Evolutionary conservation across 2,329 filamentous ascomycete species (phyloP), one percentile per base, ranked within the genome.

Genomic region (Cladosporium sp.): DNA sequence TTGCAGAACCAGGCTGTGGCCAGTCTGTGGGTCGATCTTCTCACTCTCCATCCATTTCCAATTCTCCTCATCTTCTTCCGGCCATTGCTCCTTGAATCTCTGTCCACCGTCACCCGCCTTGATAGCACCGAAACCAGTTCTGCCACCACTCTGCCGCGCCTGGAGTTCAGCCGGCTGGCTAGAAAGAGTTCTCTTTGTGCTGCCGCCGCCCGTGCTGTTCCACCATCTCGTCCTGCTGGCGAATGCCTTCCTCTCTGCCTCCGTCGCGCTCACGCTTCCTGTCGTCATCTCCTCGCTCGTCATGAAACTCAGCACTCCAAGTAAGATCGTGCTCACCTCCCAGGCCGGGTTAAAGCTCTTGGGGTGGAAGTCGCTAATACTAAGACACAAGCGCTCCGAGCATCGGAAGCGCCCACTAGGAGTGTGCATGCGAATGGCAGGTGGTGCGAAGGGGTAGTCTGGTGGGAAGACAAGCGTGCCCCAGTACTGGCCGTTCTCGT

Each of bases 211-310:
- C 0, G 94, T 98, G 37, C 89, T 91, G 80, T 99, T 99, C 93
- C 93, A 98, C 95, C 95, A 99, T 64, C 91, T 84, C 18, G 92
- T 91, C 68, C 91, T 86, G 28, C 85, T 84, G 0, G 95, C 93
- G 59, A 93, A 87, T 72, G 89, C 86, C 77, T 88, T 90, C 67
- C 94, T 87, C 82, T 98, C 93, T 3, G 86, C 82, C 59, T 91
- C 86, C 0, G 87, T 90, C 21, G 89, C 91, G 6, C 89, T 89
- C 33, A 99, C 87, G 33, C 90, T 93, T 2, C 95, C 95, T 0
- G 95, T 98, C 0, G 95, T 99, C 91, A 98, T 97, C 81, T 99
- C 95, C 76, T 99, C 94, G 70, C 91, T 92, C 2, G 94, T 98
- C 95, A 99, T 99, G 80, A 99, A 99, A 46, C 91, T 96, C 68